Evolutionary conservation across 176 grass and related monocot species (phyloP).

Genomic region (Tuctoria greenei): DNA sequence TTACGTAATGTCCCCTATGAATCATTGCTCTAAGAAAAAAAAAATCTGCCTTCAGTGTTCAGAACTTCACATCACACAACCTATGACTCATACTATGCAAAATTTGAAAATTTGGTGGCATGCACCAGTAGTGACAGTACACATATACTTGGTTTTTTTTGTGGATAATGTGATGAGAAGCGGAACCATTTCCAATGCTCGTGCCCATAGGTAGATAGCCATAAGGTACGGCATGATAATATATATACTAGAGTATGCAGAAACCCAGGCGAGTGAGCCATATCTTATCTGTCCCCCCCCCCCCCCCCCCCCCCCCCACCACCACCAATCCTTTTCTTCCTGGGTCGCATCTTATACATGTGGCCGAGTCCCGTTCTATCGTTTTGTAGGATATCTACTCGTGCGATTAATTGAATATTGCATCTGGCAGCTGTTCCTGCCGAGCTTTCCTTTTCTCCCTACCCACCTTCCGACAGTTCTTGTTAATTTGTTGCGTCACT

Average conservation of each 20-base stretch:
- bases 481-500: not conserved
- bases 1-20: not conserved
- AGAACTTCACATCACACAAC: not conserved
- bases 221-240: not conserved
- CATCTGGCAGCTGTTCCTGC: constrained; percentile 37
- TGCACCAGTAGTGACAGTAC: not conserved
- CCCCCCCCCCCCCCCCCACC: not conserved
- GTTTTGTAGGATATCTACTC: constrained; percentile 29
- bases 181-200: constrained; percentile 7
- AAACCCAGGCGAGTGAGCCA: not conserved
- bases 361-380: constrained; percentile 36
- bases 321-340: not conserved
- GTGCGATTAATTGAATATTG: constrained; percentile 34
- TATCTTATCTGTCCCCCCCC: constrained; percentile 34
- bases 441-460: constrained; percentile 37
- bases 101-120: not conserved
- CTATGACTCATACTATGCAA: not conserved
- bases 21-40: not conserved
- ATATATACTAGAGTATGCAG: not conserved
- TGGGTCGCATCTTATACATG: constrained; percentile 31
- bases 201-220: not conserved
- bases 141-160: too few relatives aligned
- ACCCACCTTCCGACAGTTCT: constrained; percentile 38
- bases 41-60: constrained; percentile 1
- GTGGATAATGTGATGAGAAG: too few relatives aligned